Evolutionary conservation across 2,329 filamentous ascomycete genomes (phyloP).

Genomic region (Aspergillus amoenus): DNA sequence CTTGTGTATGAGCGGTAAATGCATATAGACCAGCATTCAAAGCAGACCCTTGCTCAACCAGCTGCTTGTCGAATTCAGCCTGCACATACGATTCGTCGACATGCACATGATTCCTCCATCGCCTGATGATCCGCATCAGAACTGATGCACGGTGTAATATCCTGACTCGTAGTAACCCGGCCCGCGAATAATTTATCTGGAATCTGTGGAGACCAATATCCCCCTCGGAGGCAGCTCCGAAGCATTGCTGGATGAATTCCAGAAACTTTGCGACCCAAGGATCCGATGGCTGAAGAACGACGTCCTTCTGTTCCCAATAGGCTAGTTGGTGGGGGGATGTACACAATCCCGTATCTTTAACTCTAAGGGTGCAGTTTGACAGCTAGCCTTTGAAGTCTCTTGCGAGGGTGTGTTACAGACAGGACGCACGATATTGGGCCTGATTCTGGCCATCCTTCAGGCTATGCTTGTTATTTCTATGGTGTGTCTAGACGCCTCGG

Average conservation of each 20-base stretch:
- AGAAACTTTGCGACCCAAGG: too few species aligned
- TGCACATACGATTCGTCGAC: slow-evolving; percentile 26
- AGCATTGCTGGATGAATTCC: slow-evolving; percentile 22
- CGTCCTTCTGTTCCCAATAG: too few species aligned
- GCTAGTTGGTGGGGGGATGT: too few species aligned
- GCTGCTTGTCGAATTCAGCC: slow-evolving; percentile 14
- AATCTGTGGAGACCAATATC: slow-evolving; percentile 21
- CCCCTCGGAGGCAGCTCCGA: slow-evolving; percentile 26
- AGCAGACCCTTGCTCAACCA: slow-evolving; percentile 13
- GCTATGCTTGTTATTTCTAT: too few species aligned
- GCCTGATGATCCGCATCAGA: slow-evolving; percentile 16
- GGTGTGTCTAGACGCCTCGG: too few species aligned
- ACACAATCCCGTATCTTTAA: too few species aligned
- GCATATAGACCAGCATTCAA: slow-evolving; percentile 19
- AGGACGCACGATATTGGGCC: too few species aligned
- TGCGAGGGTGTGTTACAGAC: too few species aligned
- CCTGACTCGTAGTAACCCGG: slow-evolving; percentile 17
- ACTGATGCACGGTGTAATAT: slow-evolving; percentile 17
- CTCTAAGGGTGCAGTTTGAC: too few species aligned
- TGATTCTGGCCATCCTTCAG: too few species aligned
- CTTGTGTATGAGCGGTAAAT: slow-evolving; percentile 14
- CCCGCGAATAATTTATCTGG: slow-evolving; percentile 20
- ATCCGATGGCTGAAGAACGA: too few species aligned
- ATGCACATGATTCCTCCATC: slow-evolving; percentile 24
- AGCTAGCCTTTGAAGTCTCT: too few species aligned